phyloP scores from a whole-genome alignment of 164 flowering plant species.

The Tetrastigma voinierianum region DNA sequence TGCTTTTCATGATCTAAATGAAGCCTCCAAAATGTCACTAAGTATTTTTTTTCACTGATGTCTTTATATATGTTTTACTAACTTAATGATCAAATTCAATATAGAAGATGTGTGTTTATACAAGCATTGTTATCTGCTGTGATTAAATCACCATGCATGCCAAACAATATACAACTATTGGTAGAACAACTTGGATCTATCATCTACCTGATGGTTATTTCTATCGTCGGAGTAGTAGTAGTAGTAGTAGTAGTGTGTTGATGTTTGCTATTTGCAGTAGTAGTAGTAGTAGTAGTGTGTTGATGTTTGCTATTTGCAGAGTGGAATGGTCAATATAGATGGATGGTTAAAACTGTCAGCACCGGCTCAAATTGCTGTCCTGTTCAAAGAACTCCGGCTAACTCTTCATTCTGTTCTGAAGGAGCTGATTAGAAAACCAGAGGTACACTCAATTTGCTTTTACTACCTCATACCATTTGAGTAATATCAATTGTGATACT shows the following conservation, averaged over 20 bases:
- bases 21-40: too few relatives aligned
- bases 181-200: too few relatives aligned
- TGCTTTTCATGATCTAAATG: too few relatives aligned
- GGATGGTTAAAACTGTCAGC: constrained; percentile 81
- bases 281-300: background rate
- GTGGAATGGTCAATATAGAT: constrained; percentile 67
- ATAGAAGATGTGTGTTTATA: too few relatives aligned
- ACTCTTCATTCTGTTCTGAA: constrained; percentile 76
- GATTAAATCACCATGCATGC: too few relatives aligned
- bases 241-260: background rate
- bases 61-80: too few relatives aligned
- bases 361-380: constrained; percentile 87
- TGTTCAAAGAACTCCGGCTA: constrained; percentile 76
- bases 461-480: background rate
- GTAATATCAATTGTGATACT: background rate
- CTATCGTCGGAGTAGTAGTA: background rate
- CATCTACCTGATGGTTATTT: too few relatives aligned
- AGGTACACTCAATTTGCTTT: constrained; percentile 39
- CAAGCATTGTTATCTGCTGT: too few relatives aligned
- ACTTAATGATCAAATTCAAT: too few relatives aligned
- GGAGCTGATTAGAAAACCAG: constrained; percentile 71
- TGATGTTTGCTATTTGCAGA: constrained; percentile 36
- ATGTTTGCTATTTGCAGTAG: background rate
- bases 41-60: too few relatives aligned
- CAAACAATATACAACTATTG: too few relatives aligned